Percentiles rank a stretch among this genome's conserved stretches.
Evolutionary conservation across 768 basidiomycete genomes (phyloP).

Genomic region (Calocera viscosa): DNA sequence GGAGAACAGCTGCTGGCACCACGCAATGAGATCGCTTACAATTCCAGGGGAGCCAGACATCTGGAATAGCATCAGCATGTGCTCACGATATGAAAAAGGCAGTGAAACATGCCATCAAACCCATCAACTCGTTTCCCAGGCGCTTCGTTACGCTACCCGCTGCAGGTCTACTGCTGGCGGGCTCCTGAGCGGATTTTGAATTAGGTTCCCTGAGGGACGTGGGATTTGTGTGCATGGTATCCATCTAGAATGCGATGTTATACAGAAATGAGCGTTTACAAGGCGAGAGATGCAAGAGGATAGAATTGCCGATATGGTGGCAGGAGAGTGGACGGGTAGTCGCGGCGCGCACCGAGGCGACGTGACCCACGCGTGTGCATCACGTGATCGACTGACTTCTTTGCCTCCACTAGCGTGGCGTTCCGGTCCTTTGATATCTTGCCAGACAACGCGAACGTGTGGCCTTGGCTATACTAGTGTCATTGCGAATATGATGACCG

Average conservation of each 20-base stretch:
- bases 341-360: background rate
- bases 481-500: slow-evolving; percentile 10
- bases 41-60: slow-evolving; percentile 85
- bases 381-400: background rate
- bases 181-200: background rate
- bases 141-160: slow-evolving; percentile 77
- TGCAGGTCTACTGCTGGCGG: slow-evolving; percentile 17
- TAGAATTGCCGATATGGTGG: background rate
- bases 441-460: no score
- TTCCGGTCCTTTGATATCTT: no score
- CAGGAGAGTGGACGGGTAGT: background rate
- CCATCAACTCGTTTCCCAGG: slow-evolving; percentile 75
- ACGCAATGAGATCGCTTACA: slow-evolving; percentile 35
- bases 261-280: background rate
- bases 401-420: background rate
- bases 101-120: slow-evolving; percentile 56
- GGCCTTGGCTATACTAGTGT: background rate
- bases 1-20: background rate
- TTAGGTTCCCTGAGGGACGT: background rate
- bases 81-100: background rate
- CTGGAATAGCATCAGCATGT: slow-evolving; percentile 28
- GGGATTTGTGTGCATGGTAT: background rate
- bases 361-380: background rate
- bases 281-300: background rate
- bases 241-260: background rate